Conservation (phyloP, 106 monocot genomes). For the Phalaenopsis aphrodite region DNA sequence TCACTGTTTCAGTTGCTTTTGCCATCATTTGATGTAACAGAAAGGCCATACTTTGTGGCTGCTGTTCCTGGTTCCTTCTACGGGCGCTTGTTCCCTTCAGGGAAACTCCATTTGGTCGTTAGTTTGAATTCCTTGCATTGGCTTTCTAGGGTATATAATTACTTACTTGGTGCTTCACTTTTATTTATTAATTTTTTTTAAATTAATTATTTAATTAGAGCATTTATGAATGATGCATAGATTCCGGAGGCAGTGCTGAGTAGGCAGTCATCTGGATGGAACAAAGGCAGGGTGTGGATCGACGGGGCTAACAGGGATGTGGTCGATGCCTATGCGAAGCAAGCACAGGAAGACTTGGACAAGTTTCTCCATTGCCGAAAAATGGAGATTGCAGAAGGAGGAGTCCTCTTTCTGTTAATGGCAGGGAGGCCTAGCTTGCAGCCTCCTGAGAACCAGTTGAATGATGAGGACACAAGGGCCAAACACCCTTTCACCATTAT, state of each 20-base stretch:
- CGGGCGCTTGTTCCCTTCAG: conserved; percentile 37
- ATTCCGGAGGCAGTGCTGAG: conserved; percentile 43
- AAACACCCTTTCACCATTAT: conserved; percentile 61
- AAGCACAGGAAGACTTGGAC: conserved; percentile 37
- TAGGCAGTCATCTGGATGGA: conserved; percentile 31
- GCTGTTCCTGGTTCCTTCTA: conserved; percentile 62
- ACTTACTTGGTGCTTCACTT: neutral
- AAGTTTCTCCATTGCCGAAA: conserved; percentile 34
- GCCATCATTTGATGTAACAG: neutral
- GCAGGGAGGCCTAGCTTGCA: conserved; percentile 35
- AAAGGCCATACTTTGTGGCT: conserved; percentile 25
- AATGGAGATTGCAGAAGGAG: conserved; percentile 41
- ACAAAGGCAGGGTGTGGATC: conserved; percentile 49
- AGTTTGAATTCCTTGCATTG: conserved; percentile 56
- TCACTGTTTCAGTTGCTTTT: conserved; percentile 33
- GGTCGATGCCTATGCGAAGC: conserved; percentile 45
- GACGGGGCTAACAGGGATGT: conserved; percentile 46
- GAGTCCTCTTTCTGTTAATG: conserved; percentile 44
- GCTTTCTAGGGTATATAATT: conserved; percentile 35
- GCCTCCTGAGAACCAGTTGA: conserved; percentile 45
- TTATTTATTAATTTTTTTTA: neutral
- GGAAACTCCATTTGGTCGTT: conserved; percentile 40
- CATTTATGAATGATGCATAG: conserved; percentile 6
- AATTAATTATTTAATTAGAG: neutral
- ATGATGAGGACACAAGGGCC: conserved; percentile 48